A percentile compares a stretch with the other conserved stretches of the same genome.
These are phyloP conservation scores for Auxenochlorella pyrenoidosa DNA, from an alignment of 139 green algal genomes.

Conservation along the genomic window DNA sequence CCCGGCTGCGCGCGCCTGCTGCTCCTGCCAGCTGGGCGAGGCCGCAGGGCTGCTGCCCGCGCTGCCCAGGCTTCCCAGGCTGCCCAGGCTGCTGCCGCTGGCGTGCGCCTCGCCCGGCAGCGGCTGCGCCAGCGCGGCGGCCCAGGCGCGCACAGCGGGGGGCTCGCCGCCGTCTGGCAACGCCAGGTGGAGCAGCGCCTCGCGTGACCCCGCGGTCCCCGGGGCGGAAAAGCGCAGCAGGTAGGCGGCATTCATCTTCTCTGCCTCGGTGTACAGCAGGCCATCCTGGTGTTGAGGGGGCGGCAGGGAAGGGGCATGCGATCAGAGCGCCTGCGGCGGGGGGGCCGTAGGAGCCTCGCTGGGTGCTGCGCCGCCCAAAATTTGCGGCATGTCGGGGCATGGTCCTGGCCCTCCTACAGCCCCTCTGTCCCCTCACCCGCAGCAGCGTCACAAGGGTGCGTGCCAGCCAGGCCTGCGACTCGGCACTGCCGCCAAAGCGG, in stretches of 20 bases:
- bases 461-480: conserved; percentile 5
- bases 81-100: not conserved
- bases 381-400: not conserved
- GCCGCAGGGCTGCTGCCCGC: not conserved
- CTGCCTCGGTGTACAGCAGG: conserved; percentile 27
- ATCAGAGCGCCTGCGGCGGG: not conserved
- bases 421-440: not conserved
- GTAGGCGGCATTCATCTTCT: conserved; percentile 31
- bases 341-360: not conserved
- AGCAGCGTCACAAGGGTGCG: conserved; percentile 23
- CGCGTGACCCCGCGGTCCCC: not conserved
- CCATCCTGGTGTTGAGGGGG: conserved; percentile 8
- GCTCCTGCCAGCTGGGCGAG: not conserved
- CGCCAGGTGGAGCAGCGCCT: conserved; percentile 8
- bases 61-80: not conserved
- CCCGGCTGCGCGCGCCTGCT: not conserved
- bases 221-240: conserved; percentile 19
- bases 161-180: conserved; percentile 23
- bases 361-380: not conserved
- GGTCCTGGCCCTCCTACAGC: no score
- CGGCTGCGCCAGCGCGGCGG: not conserved
- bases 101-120: not conserved
- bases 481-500: conserved; percentile 16
- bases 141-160: conserved; percentile 5
- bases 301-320: not conserved